phyloP scores from a whole-genome alignment of 2,329 filamentous ascomycete genomes.

The Diaporthe australafricana region DNA sequence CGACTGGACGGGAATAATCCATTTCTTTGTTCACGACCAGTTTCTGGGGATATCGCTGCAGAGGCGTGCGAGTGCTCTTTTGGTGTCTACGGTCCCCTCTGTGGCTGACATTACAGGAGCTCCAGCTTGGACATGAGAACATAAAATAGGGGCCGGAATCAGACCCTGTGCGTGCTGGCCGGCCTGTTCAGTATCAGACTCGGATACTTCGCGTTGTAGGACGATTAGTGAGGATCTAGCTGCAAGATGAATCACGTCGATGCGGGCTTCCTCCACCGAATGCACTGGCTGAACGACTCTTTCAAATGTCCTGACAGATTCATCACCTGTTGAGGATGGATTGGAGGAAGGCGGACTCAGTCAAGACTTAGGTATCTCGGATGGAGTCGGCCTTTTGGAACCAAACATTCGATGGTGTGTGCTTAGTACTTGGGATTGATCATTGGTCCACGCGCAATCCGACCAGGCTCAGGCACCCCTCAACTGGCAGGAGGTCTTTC shows the following conservation, averaged over 20 bases:
- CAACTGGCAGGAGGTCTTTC: not conserved
- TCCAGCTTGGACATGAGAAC: not conserved
- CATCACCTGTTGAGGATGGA: too few relatives aligned
- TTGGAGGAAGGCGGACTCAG: too few relatives aligned
- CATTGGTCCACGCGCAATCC: too few relatives aligned
- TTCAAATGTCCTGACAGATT: too few relatives aligned
- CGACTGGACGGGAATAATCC: too few relatives aligned
- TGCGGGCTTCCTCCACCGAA: not conserved
- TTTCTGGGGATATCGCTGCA: not conserved
- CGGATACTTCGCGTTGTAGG: not conserved
- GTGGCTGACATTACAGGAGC: not conserved
- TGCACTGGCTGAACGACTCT: not conserved
- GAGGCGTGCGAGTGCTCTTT: not conserved
- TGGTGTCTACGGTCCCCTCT: not conserved
- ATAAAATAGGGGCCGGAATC: not conserved
- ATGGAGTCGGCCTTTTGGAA: not conserved
- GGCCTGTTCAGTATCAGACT: not conserved
- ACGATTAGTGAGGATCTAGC: not conserved
- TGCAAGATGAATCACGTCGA: not conserved
- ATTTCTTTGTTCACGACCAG: not conserved
- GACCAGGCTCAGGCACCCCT: not conserved
- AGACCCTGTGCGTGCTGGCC: not conserved
- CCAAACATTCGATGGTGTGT: too few relatives aligned
- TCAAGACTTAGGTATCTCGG: not conserved
- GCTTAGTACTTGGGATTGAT: not conserved